Conservation (phyloP, 2,329 filamentous ascomycete genomes). For the Penicillium nordicum region DNA sequence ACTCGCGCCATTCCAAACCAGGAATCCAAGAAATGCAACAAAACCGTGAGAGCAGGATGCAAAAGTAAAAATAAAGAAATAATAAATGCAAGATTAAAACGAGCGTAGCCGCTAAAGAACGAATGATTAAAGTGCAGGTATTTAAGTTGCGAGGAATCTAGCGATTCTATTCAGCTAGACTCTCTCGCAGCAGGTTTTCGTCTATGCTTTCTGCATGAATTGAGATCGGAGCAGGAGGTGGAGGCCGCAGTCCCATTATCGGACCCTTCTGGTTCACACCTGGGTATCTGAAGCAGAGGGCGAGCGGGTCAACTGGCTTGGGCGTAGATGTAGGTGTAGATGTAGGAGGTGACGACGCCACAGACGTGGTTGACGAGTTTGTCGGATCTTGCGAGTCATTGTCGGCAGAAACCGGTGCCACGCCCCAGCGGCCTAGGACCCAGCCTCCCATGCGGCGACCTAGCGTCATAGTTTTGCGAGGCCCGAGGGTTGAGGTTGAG, state of each 20-base stretch:
- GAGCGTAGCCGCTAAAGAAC: slow-evolving; percentile 5
- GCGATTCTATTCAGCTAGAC: slow-evolving; percentile 48
- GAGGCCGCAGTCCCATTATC: slow-evolving; percentile 66
- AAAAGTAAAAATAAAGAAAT: neutral
- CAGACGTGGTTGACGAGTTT: neutral
- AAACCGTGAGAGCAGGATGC: neutral
- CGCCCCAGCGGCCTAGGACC: slow-evolving; percentile 63
- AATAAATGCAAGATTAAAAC: slow-evolving; percentile 1
- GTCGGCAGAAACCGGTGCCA: slow-evolving; percentile 41
- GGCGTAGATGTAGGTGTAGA: slow-evolving; percentile 45
- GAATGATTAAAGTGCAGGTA: neutral
- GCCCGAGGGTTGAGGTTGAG: slow-evolving; percentile 15
- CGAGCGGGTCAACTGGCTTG: slow-evolving; percentile 66
- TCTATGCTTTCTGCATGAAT: slow-evolving; percentile 60
- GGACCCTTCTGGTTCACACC: slow-evolving; percentile 77
- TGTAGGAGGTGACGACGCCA: slow-evolving; percentile 13
- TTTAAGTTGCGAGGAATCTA: neutral
- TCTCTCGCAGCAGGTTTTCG: slow-evolving; percentile 59
- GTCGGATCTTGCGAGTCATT: neutral
- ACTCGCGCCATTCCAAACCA: slow-evolving; percentile 5
- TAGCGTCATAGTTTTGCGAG: slow-evolving; percentile 36
- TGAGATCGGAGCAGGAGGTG: slow-evolving; percentile 53
- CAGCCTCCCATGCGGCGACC: slow-evolving; percentile 61
- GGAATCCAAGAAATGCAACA: slow-evolving; percentile 8
- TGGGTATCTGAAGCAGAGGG: slow-evolving; percentile 53